phyloP scores from a whole-genome alignment of 2,329 filamentous ascomycete species.

The Diaporthe amygdali region DNA sequence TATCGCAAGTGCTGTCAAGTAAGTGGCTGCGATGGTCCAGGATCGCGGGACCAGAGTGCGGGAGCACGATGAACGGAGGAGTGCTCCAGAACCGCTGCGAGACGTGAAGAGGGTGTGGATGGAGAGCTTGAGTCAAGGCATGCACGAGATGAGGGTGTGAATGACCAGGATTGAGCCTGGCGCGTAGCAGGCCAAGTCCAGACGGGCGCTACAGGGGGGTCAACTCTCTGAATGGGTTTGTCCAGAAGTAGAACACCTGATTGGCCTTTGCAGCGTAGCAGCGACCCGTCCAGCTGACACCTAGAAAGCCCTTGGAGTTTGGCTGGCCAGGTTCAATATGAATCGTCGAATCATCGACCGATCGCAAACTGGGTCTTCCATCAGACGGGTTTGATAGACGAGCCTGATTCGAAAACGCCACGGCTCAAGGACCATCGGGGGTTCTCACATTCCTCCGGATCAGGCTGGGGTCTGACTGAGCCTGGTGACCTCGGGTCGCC shows the following conservation, averaged over 20 bases:
- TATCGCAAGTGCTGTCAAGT: neutral
- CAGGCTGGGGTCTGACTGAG: constrained; percentile 6
- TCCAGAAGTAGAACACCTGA: constrained; percentile 19
- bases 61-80: constrained; percentile 11
- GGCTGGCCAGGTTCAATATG: constrained; percentile 13
- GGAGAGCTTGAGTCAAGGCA: constrained; percentile 24
- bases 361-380: constrained; percentile 13
- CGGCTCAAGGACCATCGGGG: constrained; percentile 18
- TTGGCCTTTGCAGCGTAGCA: constrained; percentile 24
- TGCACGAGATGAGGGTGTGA: constrained; percentile 19
- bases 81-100: neutral
- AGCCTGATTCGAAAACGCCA: constrained; percentile 21
- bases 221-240: constrained; percentile 7
- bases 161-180: constrained; percentile 24
- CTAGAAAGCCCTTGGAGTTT: constrained; percentile 1
- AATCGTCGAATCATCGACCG: constrained; percentile 19
- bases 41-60: constrained; percentile 6
- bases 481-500: neutral
- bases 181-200: constrained; percentile 19
- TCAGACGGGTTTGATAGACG: constrained; percentile 15
- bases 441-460: neutral
- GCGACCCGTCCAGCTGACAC: constrained; percentile 23
- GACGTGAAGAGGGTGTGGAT: constrained; percentile 22
- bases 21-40: constrained; percentile 17
- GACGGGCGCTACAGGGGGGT: constrained; percentile 15